Conservation (phyloP, 176 grass and related monocot genomes). For the Melocanna baccifera region DNA sequence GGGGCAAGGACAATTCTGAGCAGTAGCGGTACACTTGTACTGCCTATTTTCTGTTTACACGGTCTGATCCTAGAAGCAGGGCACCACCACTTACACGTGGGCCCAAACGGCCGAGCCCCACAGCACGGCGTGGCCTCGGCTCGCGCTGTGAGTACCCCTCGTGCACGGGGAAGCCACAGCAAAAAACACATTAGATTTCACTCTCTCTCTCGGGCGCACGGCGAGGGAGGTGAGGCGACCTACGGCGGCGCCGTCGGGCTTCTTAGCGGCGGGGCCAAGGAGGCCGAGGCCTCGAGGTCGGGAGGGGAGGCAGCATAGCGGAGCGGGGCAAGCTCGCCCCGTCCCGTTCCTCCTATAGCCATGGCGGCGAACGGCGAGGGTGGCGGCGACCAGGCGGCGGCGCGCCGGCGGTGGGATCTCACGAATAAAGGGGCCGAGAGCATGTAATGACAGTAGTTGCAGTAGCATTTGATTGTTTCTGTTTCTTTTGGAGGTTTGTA, state of each 20-base stretch:
- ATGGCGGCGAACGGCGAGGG: slow-evolving; percentile 48
- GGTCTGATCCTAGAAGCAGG: not conserved
- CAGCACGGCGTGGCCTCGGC: not conserved
- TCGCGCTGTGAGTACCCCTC: not conserved
- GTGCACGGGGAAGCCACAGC: slow-evolving; percentile 27
- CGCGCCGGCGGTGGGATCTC: slow-evolving; percentile 54
- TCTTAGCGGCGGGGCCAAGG: not conserved
- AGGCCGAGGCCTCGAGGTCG: not conserved
- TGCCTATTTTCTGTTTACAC: not conserved
- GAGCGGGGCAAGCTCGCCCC: slow-evolving; percentile 5
- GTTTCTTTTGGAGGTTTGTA: not conserved
- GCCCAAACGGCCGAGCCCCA: not conserved
- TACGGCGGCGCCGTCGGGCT: not conserved
- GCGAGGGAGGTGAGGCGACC: slow-evolving; percentile 12
- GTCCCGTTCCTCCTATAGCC: not conserved
- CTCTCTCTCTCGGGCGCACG: not conserved
- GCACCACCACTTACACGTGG: not conserved
- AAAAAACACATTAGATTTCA: not conserved
- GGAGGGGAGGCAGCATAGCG: not conserved
- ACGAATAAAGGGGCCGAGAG: slow-evolving; percentile 32
- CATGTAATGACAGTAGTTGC: slow-evolving; percentile 9
- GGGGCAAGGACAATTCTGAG: not conserved
- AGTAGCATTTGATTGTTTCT: slow-evolving; percentile 17
- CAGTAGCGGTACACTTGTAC: not conserved
- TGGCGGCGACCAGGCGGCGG: slow-evolving; percentile 36